Evolutionary conservation across 2,329 filamentous ascomycete species (phyloP).

Genomic region (Cordyceps farinosa): DNA sequence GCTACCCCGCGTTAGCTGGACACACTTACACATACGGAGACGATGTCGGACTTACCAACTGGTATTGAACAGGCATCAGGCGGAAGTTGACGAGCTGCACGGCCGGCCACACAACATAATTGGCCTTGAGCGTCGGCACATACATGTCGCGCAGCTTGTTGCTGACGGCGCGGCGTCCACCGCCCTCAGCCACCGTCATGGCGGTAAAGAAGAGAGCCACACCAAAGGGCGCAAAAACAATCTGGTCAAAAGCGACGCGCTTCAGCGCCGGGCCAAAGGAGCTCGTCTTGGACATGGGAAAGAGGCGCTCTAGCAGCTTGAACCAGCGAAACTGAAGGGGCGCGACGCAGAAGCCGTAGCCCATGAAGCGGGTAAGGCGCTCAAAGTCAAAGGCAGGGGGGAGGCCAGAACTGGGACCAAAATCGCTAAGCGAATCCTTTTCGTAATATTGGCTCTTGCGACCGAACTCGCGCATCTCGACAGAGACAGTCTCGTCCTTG

Average conservation of each 20-base stretch:
- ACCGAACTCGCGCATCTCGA: constrained; percentile 86
- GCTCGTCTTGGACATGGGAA: constrained; percentile 77
- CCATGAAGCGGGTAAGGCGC: constrained; percentile 90
- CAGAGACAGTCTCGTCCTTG: constrained; percentile 70
- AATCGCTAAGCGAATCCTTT: constrained; percentile 62
- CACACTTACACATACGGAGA: neutral
- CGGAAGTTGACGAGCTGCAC: constrained; percentile 98
- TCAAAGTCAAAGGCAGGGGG: constrained; percentile 94
- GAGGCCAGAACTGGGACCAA: constrained; percentile 35
- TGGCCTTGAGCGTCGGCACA: constrained; percentile 88
- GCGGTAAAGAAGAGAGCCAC: constrained; percentile 87
- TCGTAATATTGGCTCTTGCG: constrained; percentile 68
- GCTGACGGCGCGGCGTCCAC: constrained; percentile 71
- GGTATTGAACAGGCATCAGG: constrained; percentile 90
- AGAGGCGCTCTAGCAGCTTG: constrained; percentile 72
- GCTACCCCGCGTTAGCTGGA: constrained; percentile 48
- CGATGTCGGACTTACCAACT: constrained; percentile 69
- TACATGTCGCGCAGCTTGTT: constrained; percentile 94
- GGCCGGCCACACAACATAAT: constrained; percentile 90
- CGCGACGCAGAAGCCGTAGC: constrained; percentile 94
- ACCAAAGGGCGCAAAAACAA: constrained; percentile 87
- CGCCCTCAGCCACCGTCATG: constrained; percentile 95
- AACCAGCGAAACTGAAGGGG: constrained; percentile 97
- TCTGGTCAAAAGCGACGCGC: constrained; percentile 86
- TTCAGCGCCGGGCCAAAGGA: constrained; percentile 78